These are phyloP conservation scores for Fusarium pininemorale DNA, from an alignment of 2,329 filamentous ascomycete genomes.

Conservation along the genomic window DNA sequence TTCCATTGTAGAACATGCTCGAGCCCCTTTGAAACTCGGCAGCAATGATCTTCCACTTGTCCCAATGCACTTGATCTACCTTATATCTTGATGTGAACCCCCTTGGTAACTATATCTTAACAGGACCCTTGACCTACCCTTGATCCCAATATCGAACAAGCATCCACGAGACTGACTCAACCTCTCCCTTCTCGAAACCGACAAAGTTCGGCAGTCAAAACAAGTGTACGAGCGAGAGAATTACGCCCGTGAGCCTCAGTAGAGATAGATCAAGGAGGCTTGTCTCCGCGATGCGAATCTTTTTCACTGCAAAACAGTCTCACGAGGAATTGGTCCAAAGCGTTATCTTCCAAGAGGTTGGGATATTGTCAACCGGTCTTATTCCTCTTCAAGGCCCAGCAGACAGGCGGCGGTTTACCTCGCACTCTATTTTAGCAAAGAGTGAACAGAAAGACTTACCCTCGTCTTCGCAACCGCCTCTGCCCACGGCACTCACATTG, in stretches of 20 bases:
- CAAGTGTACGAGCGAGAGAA: not conserved
- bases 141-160: not conserved
- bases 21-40: not conserved
- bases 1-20: not conserved
- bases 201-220: not conserved
- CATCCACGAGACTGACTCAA: not conserved
- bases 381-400: not conserved
- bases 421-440: not conserved
- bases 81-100: not conserved
- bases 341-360: not conserved
- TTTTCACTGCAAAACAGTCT: not conserved
- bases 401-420: not conserved
- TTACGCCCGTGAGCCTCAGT: not conserved
- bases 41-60: not conserved
- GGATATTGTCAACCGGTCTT: not conserved
- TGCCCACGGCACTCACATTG: rapidly evolving
- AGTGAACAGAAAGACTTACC: not conserved
- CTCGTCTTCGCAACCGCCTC: not conserved
- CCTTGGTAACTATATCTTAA: not conserved
- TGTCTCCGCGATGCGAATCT: not conserved
- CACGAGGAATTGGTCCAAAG: not conserved
- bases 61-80: not conserved
- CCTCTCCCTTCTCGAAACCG: not conserved
- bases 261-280: not conserved
- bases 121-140: not conserved